phyloP scores from a whole-genome alignment of 2,329 filamentous ascomycete genomes.

The Zasmidium cellare region DNA sequence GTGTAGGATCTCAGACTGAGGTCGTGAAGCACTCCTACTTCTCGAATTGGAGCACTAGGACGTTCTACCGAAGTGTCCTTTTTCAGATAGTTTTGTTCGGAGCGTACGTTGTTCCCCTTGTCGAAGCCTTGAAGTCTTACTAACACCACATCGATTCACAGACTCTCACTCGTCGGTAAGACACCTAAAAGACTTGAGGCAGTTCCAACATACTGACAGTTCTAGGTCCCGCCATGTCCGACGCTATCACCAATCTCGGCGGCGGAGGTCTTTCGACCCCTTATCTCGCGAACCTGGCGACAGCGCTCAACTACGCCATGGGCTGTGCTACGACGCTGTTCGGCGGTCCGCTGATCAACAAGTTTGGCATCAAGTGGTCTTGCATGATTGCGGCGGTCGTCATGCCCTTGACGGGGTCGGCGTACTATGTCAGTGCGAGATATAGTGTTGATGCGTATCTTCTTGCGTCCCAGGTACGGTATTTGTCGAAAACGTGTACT shows the following conservation, averaged over 20 bases:
- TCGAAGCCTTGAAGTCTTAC: background rate
- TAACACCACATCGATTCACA: background rate
- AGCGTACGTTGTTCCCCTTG: constrained; percentile 15
- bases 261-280: constrained; percentile 25
- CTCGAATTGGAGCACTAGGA: constrained; percentile 7
- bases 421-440: constrained; percentile 37
- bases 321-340: constrained; percentile 26
- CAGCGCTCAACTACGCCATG: constrained; percentile 23
- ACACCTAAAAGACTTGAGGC: background rate
- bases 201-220: constrained; percentile 11
- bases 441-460: constrained; percentile 35
- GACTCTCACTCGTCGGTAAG: background rate
- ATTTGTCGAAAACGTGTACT: background rate
- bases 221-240: constrained; percentile 25
- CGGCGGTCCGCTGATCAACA: constrained; percentile 42
- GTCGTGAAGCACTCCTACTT: constrained; percentile 10
- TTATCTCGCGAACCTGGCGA: constrained; percentile 26
- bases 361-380: constrained; percentile 40
- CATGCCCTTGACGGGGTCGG: constrained; percentile 38
- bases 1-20: constrained; percentile 12
- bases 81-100: constrained; percentile 29
- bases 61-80: constrained; percentile 23
- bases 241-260: constrained; percentile 26
- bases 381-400: constrained; percentile 39
- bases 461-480: constrained; percentile 34